Evolutionary conservation across 306 rosid species (phyloP), one percentile per base, ranked within the genome.

Genomic region (Sicyos baderoa): DNA sequence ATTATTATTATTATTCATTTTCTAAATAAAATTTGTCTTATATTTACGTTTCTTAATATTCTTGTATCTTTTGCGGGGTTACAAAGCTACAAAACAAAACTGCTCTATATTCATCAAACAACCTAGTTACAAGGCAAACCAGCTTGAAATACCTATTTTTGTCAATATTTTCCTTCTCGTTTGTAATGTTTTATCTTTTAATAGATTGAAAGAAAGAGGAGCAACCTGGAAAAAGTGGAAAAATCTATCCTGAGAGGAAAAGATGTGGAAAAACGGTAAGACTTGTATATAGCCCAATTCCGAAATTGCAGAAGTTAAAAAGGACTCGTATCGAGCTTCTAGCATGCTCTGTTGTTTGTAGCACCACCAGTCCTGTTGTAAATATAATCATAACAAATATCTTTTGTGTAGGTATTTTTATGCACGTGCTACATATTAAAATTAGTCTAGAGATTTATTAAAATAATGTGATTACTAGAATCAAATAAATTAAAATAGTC

Each of bases 131-230:
- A 11, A 42, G 17, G 27, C 53, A 50, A 9, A 37, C 19, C 11
- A 19, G 45, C 52, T 18, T 42, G 18, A 64, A 18, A n/a, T 42
- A 6, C 21, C 16, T 42, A 56, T 64, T 21, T 54, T 40, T 18
- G 27, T 63, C 7, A 45, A 64, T 72, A 48, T 66, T 56, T 56
- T 71, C 76, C 80, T 51, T 78, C 51, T 74, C 25, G n/a, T 79
- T 18, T 29, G 17, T 69, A 29, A 32, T 51, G 62, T 74, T 74
- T 50, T 27, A 40, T 79, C 55, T 65, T 65, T 76, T 78, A 32
- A 75, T 77, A 91, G 97, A 82, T 79, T 72, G 88, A 75, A 54
- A 84, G 68, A 72, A 91, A 85, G 88, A 91, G 73, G 86, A 77
- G 75, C 54, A 70, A 78, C 60, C 81, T 91, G 81, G 91, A 65